Conservation (phyloP, 257 asterid species). For the Capsicum chinense region DNA sequence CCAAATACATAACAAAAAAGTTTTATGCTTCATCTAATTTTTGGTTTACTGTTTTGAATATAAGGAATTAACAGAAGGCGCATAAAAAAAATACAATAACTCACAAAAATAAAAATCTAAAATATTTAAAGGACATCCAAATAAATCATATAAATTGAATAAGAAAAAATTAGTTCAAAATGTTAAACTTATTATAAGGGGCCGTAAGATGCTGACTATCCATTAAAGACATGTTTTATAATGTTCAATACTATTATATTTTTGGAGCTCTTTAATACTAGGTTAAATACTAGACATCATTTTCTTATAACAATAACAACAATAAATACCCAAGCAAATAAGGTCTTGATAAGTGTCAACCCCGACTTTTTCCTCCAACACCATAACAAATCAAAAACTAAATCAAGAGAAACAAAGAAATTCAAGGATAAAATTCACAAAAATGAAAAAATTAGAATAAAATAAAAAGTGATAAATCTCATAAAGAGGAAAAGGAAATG, state of each 20-base stretch:
- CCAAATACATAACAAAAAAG: too few species aligned
- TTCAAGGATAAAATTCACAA: not conserved
- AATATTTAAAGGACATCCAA: too few species aligned
- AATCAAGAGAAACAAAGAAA: not conserved
- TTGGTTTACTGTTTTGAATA: too few species aligned
- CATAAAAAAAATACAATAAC: too few species aligned
- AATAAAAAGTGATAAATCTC: not conserved
- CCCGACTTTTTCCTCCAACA: not conserved
- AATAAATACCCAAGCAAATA: too few species aligned
- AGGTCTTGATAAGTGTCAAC: too few species aligned
- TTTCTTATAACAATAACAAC: not conserved
- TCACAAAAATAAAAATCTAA: too few species aligned
- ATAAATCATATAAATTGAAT: too few species aligned
- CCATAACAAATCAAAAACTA: not conserved
- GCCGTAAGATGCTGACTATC: not conserved
- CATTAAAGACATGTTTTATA: not conserved
- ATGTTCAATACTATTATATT: not conserved
- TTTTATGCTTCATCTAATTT: too few species aligned
- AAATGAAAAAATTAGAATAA: not conserved
- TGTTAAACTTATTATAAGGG: not conserved
- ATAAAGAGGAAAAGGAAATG: not conserved
- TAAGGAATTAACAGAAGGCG: too few species aligned
- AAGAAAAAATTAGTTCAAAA: not conserved
- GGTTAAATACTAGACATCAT: not conserved
- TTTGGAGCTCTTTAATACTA: not conserved